phyloP scores from a whole-genome alignment of 768 basidiomycete species.

The Auriscalpium vulgare region DNA sequence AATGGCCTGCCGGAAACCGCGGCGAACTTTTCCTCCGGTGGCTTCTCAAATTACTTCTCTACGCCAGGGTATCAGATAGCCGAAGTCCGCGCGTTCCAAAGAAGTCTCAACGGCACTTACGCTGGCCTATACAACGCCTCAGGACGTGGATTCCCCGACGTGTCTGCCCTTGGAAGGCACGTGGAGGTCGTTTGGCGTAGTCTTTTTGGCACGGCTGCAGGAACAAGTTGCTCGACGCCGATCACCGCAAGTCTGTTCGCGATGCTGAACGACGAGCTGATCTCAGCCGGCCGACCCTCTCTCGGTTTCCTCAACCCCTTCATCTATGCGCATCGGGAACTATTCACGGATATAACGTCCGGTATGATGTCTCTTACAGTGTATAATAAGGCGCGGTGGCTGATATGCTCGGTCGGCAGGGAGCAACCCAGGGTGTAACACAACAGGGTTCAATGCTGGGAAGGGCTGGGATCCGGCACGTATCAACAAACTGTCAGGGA shows the following conservation, averaged over 20 bases:
- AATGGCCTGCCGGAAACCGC: slow-evolving; percentile 12
- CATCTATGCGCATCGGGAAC: slow-evolving; percentile 9
- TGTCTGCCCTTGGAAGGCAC: slow-evolving; percentile 32
- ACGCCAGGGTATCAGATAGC: slow-evolving; percentile 28
- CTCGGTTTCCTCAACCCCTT: slow-evolving; percentile 18
- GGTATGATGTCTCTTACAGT: neutral
- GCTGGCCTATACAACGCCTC: slow-evolving; percentile 23
- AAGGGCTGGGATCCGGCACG: slow-evolving; percentile 11
- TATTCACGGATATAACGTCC: neutral
- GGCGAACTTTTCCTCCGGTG: slow-evolving; percentile 20
- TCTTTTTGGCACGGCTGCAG: slow-evolving; percentile 12
- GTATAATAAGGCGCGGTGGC: neutral
- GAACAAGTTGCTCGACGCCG: slow-evolving; percentile 26
- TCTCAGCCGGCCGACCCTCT: slow-evolving; percentile 16
- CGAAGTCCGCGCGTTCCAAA: slow-evolving; percentile 30
- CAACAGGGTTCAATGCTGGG: slow-evolving; percentile 10
- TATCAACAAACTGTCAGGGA: neutral
- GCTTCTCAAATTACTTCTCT: slow-evolving; percentile 24
- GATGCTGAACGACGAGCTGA: slow-evolving; percentile 27
- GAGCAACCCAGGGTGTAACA: slow-evolving; percentile 14
- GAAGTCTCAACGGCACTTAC: slow-evolving; percentile 21
- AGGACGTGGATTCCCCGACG: slow-evolving; percentile 42
- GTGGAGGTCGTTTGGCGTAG: slow-evolving; percentile 13
- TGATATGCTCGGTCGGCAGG: slow-evolving; percentile 23
- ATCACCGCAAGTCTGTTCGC: slow-evolving; percentile 26